These are phyloP conservation scores for Adiantum capillusveneris DNA, from an alignment of 75 land plant species.

Conservation along the genomic window DNA sequence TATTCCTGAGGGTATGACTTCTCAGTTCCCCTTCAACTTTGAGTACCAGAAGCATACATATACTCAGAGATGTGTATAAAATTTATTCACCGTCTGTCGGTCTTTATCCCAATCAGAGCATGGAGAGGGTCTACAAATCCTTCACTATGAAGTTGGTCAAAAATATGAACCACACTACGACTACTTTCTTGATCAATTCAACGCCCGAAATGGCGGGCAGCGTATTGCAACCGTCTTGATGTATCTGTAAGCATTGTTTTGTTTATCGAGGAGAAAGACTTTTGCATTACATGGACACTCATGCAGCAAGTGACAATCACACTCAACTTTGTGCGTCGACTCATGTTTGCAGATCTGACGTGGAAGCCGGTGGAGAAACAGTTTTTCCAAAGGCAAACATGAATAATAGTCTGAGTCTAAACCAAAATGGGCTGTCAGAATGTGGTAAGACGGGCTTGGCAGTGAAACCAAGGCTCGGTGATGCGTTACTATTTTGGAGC, in stretches of 20 bases:
- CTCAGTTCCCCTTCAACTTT: too few relatives aligned
- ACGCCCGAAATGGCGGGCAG: slow-evolving; percentile 64
- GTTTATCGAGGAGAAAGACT: too few relatives aligned
- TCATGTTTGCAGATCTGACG: slow-evolving; percentile 49
- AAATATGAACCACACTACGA: slow-evolving; percentile 77
- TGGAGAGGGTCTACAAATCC: slow-evolving; percentile 79
- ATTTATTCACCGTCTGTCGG: too few relatives aligned
- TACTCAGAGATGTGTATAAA: too few relatives aligned
- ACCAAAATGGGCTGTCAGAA: slow-evolving; percentile 39
- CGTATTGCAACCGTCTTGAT: slow-evolving; percentile 76
- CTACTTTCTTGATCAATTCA: slow-evolving; percentile 59
- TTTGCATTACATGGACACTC: too few relatives aligned
- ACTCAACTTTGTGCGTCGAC: too few relatives aligned
- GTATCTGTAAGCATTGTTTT: slow-evolving; percentile 43
- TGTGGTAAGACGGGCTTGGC: slow-evolving; percentile 52
- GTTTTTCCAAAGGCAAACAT: slow-evolving; percentile 46
- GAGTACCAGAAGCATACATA: too few relatives aligned
- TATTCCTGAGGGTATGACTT: slow-evolving; percentile 68
- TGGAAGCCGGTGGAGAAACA: slow-evolving; percentile 66
- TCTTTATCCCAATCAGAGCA: too few relatives aligned
- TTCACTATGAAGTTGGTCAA: slow-evolving; percentile 80
- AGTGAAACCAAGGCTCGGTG: slow-evolving; percentile 53
- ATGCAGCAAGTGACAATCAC: too few relatives aligned
- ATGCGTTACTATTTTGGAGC: slow-evolving; percentile 69
- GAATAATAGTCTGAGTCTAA: slow-evolving; percentile 26